Evolutionary conservation across 2,329 filamentous ascomycete species (phyloP).

Genomic region (Penicillium sp.): DNA sequence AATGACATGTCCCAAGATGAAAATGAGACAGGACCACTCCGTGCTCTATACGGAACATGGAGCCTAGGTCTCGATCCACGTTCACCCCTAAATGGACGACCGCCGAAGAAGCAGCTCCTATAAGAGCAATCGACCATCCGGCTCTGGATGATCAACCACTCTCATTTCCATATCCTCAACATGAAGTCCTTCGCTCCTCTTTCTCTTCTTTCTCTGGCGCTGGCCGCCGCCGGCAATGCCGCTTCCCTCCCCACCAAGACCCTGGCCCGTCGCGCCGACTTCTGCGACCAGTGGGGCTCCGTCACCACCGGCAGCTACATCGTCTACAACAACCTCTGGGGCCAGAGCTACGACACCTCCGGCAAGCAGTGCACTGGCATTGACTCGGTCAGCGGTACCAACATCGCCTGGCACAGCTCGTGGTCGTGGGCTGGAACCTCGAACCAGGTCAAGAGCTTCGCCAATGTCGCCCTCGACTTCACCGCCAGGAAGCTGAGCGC

Average conservation of each 20-base stretch:
- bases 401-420: constrained; percentile 46
- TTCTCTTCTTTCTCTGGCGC: constrained; percentile 23
- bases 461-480: constrained; percentile 46
- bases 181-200: constrained; percentile 32
- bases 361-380: constrained; percentile 50
- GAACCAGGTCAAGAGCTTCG: constrained; percentile 50
- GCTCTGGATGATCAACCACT: neutral
- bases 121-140: neutral
- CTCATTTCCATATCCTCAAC: constrained; percentile 9
- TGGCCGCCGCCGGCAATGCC: constrained; percentile 25
- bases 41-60: constrained; percentile 21
- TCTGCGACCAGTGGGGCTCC: constrained; percentile 46
- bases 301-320: constrained; percentile 46
- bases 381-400: constrained; percentile 36
- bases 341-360: constrained; percentile 34
- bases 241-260: constrained; percentile 23
- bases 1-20: neutral
- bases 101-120: constrained; percentile 4
- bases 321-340: constrained; percentile 59
- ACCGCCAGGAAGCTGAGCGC: constrained; percentile 34
- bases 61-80: neutral
- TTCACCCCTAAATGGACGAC: neutral
- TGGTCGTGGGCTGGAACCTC: constrained; percentile 49
- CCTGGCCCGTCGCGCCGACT: constrained; percentile 30
- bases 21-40: constrained; percentile 21